These are phyloP conservation scores for Pholiota conissans DNA, from an alignment of 768 basidiomycete species.

Conservation along the genomic window DNA sequence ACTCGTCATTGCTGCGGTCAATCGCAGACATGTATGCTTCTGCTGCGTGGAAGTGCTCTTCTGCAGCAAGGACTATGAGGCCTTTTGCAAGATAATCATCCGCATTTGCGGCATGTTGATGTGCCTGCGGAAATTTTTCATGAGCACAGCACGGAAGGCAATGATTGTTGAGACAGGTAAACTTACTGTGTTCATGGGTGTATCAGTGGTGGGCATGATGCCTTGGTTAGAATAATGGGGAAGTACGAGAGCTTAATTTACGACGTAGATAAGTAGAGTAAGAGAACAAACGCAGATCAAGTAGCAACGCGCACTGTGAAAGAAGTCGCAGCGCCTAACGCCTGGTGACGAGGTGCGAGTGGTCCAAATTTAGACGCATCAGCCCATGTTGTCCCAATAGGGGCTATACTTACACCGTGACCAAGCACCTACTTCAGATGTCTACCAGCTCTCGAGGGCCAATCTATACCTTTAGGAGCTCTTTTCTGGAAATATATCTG, in stretches of 20 bases:
- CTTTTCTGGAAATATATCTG: no score
- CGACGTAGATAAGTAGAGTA: background rate
- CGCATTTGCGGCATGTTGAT: conserved; percentile 80
- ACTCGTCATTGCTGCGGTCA: conserved; percentile 71
- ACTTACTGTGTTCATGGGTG: conserved; percentile 53
- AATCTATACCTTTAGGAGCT: no score
- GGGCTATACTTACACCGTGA: background rate
- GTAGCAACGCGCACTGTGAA: background rate
- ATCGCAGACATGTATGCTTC: conserved; percentile 73
- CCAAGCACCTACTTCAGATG: no score
- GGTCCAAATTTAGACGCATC: background rate
- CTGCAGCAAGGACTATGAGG: conserved; percentile 67
- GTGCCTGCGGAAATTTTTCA: conserved; percentile 49
- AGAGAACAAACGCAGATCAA: background rate
- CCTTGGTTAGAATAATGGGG: no score
- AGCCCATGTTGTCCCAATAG: background rate
- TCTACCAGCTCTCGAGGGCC: no score
- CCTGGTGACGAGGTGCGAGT: background rate
- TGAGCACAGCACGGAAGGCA: background rate
- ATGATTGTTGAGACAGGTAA: background rate
- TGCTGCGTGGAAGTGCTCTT: conserved; percentile 76
- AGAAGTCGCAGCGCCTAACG: background rate
- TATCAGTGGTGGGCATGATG: conserved; percentile 33
- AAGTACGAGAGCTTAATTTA: background rate
- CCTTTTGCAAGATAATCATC: conserved; percentile 71